These are phyloP conservation scores for Capsaspora owczarzaki DNA, from an alignment of 78 protist species.

Conservation along the genomic window DNA sequence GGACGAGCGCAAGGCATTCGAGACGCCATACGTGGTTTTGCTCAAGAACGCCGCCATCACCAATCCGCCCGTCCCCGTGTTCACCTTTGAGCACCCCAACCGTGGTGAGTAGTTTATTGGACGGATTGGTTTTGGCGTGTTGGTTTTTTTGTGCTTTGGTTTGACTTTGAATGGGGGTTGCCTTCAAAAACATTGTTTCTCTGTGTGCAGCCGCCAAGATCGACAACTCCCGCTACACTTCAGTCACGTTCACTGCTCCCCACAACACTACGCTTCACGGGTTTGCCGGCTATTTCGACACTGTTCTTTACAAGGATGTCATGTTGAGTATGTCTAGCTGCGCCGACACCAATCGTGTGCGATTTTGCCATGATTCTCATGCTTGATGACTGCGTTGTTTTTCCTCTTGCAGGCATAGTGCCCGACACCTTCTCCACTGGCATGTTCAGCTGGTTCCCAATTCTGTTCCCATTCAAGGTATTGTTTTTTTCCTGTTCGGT, in stretches of 20 bases:
- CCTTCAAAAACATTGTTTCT: too few species aligned
- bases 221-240: conserved; percentile 40
- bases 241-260: conserved; percentile 1
- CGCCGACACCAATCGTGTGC: too few species aligned
- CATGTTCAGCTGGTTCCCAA: conserved; percentile 96
- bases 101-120: neutral
- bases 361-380: neutral
- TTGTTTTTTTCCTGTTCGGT: neutral
- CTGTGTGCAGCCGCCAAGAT: too few species aligned
- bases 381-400: neutral
- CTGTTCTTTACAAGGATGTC: conserved; percentile 74
- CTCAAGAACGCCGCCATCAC: conserved; percentile 1
- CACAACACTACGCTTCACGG: conserved; percentile 71
- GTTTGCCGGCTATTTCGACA: conserved; percentile 89
- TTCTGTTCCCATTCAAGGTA: conserved; percentile 79
- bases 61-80: conserved; percentile 39
- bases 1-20: too few species aligned
- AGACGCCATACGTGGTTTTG: conserved; percentile 90
- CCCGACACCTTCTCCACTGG: conserved; percentile 78
- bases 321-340: conserved; percentile 10
- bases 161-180: too few species aligned
- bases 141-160: too few species aligned
- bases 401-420: conserved; percentile 38
- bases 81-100: conserved; percentile 81
- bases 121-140: too few species aligned